A percentile compares a stretch with the other conserved stretches of the same genome.
phyloP scores from a whole-genome alignment of 2,329 filamentous ascomycete species.

The Byssochlamys sp. region DNA sequence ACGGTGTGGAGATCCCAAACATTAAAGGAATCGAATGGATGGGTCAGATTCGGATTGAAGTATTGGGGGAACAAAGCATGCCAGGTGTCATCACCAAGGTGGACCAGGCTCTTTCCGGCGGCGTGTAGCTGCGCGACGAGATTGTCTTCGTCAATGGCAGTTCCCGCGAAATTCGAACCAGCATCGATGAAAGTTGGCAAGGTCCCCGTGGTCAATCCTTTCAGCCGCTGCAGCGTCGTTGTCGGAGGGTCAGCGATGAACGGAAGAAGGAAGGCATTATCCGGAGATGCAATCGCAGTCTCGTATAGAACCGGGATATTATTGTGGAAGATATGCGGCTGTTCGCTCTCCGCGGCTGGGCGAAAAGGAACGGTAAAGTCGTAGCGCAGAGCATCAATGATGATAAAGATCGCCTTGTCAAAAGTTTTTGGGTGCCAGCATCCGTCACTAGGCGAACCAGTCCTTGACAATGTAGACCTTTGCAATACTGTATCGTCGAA shows the following conservation, averaged over 20 bases:
- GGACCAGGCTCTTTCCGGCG: constrained; percentile 69
- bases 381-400: constrained; percentile 90
- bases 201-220: constrained; percentile 89
- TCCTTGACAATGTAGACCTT: constrained; percentile 8
- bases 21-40: constrained; percentile 91
- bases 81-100: constrained; percentile 98
- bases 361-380: constrained; percentile 83
- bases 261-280: constrained; percentile 78
- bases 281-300: constrained; percentile 61
- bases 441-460: constrained; percentile 45
- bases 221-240: constrained; percentile 80
- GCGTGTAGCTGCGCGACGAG: constrained; percentile 54
- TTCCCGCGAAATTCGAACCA: constrained; percentile 90
- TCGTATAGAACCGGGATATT: constrained; percentile 80
- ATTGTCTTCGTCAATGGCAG: constrained; percentile 89
- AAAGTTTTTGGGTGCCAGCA: constrained; percentile 97
- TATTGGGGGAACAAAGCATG: constrained; percentile 85
- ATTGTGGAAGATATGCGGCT: constrained; percentile 66
- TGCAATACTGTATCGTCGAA: constrained; percentile 36
- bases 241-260: constrained; percentile 97
- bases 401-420: constrained; percentile 76
- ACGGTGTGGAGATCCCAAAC: constrained; percentile 97
- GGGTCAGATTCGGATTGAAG: constrained; percentile 77
- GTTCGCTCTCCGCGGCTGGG: constrained; percentile 34
- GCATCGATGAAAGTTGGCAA: constrained; percentile 88